Conservation (phyloP, 345 rosid genomes). For the Acer campestre region DNA sequence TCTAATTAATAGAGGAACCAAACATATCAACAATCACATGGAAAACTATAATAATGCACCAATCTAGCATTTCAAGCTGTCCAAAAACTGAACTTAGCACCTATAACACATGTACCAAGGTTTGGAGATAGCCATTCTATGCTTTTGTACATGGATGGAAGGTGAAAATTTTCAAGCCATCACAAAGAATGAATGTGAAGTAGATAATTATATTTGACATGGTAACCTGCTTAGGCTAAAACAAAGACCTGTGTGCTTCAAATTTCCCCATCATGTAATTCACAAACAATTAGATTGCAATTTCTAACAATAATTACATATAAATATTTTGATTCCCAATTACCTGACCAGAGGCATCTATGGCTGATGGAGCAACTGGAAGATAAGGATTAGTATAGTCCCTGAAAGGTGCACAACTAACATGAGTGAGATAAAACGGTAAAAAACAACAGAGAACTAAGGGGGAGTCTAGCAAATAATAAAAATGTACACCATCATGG, state of each 20-base stretch:
- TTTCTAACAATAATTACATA: neutral
- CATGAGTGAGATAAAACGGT: constrained; percentile 7
- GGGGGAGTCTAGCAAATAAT: neutral
- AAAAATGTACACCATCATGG: neutral
- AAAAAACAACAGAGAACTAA: constrained; percentile 2
- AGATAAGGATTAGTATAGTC: constrained; percentile 96
- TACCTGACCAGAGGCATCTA: constrained; percentile 89
- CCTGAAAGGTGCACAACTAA: constrained; percentile 44
- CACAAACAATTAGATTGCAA: neutral
- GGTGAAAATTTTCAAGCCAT: neutral
- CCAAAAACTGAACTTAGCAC: neutral
- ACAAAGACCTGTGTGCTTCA: neutral
- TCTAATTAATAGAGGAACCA: neutral
- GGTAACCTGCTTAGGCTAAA: neutral
- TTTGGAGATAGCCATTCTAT: neutral
- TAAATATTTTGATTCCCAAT: neutral
- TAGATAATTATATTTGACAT: neutral
- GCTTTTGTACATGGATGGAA: neutral
- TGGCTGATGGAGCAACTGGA: constrained; percentile 98
- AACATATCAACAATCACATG: neutral
- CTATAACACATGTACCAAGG: neutral
- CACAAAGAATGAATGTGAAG: neutral
- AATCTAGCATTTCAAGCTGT: constrained; percentile 11
- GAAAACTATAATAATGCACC: neutral
- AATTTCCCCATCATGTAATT: neutral